Base-by-base conservation (phyloP, 2,329 filamentous ascomycete species). In the Alternaria gaisen region DNA sequence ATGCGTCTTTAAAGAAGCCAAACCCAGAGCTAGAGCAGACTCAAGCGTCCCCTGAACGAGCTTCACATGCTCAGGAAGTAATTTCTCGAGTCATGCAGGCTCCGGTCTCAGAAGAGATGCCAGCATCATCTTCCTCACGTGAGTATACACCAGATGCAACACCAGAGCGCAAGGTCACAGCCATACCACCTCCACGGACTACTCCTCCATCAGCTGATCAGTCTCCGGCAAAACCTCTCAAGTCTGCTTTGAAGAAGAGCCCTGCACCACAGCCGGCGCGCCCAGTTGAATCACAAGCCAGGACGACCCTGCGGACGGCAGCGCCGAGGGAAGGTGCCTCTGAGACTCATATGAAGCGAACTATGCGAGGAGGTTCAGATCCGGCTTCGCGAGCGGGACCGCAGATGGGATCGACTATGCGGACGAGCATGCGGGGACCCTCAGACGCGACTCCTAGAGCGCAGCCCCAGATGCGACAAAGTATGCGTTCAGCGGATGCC, bases 1-100 rank as follows among this genome's bases (percentile, higher is more conserved):
- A 85, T 8, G 81, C 83, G 2, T 85, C 90, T 32, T 87, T 89
- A 71, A 86, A 88, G 43, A 85, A 63, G 38, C 36, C 65, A 11
- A 4, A 26, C 20, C 7, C 20, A 11, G 20, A 38, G 24, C 22
- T 32, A 11, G 44, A 53, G 10, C 30, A 36, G 8, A 32, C 60
- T 12, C 63, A 38, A 68, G 69, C 48, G 9, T 2, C 47, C 30
- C 16, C 20, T 12, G 46, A 60, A 38, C 32, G 42, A 30, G 28
- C 24, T 20, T 22, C 60, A 5, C 57, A 57, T 41, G 38, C 56
- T 14, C 51, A 56, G n/a, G 51, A 43, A 20, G 59, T 58, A 9
- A 51, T 54, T 20, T 53, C 58, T 52, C 56, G 55, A 34, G 67
- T 64, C 14, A 43, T 55, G 22, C 58, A 67, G 52, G 65, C 62